Percentiles rank a stretch among this genome's conserved stretches.
phyloP scores from a whole-genome alignment of 768 basidiomycete genomes.

The Chiua virens region DNA sequence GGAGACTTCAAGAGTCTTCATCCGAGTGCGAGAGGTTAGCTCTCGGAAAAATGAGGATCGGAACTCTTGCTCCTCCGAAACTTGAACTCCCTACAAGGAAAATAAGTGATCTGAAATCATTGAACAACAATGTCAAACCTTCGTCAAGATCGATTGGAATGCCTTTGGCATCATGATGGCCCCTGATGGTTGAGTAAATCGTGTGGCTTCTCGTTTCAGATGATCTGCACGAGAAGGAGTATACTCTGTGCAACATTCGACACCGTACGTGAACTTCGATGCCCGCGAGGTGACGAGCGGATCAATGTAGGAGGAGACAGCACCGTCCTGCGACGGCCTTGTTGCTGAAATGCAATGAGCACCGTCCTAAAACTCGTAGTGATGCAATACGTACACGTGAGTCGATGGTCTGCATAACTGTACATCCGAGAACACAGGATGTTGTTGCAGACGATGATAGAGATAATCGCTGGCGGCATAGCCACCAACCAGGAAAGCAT shows the following conservation, averaged over 20 bases:
- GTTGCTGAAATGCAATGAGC: slow-evolving; percentile 25
- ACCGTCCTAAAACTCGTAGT: not conserved
- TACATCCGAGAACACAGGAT: slow-evolving; percentile 35
- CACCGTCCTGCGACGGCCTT: slow-evolving; percentile 56
- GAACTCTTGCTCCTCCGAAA: slow-evolving; percentile 21
- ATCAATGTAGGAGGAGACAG: slow-evolving; percentile 39
- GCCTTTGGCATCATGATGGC: slow-evolving; percentile 27
- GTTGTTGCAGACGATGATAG: slow-evolving; percentile 39
- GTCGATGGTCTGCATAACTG: slow-evolving; percentile 48
- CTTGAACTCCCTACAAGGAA: slow-evolving; percentile 11
- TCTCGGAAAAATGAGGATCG: slow-evolving; percentile 2
- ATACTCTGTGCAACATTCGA: slow-evolving; percentile 29
- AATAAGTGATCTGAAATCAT: not conserved
- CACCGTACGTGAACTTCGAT: slow-evolving; percentile 41
- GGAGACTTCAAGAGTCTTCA: not conserved
- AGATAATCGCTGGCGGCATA: slow-evolving; percentile 50
- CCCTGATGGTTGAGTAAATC: slow-evolving; percentile 27
- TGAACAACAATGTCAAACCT: slow-evolving; percentile 14
- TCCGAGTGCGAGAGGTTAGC: not conserved
- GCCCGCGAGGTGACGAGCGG: slow-evolving; percentile 46
- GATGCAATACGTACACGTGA: slow-evolving; percentile 39
- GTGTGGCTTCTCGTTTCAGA: slow-evolving; percentile 23
- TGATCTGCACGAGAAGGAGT: slow-evolving; percentile 37
- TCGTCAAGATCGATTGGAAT: slow-evolving; percentile 39
- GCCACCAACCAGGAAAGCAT: slow-evolving; percentile 50